A percentile compares a stretch with the other conserved stretches of the same genome.
Conservation (phyloP, 2,329 filamentous ascomycete genomes). For the Ophiostoma angusticollis region DNA sequence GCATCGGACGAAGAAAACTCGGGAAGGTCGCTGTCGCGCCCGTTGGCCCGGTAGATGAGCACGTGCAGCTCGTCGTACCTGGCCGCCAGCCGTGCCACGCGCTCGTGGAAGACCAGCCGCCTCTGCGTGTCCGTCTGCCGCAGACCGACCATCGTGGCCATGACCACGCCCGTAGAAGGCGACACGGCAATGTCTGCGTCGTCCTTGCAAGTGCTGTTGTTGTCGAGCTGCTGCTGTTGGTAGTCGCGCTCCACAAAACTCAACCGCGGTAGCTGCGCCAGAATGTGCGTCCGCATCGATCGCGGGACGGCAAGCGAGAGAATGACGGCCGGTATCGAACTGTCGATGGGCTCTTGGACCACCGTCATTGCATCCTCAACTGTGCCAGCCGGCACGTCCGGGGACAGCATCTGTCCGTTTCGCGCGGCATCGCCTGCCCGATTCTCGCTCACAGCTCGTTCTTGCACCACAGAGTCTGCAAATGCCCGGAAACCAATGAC, state of each 20-base stretch:
- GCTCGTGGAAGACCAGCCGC: neutral
- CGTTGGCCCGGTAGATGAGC: conserved; percentile 45
- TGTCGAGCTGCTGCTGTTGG: neutral
- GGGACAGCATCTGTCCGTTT: too few species aligned
- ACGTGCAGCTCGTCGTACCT: conserved; percentile 58
- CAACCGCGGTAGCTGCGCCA: conserved; percentile 16
- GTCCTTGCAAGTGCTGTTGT: too few species aligned
- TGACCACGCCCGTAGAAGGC: conserved; percentile 52
- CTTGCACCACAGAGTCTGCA: too few species aligned
- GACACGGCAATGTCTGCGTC: conserved; percentile 60
- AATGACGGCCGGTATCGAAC: conserved; percentile 15
- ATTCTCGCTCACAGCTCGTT: too few species aligned
- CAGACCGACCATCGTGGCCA: conserved; percentile 58
- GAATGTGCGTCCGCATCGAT: conserved; percentile 11
- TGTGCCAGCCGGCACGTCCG: neutral
- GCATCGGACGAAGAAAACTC: conserved; percentile 27
- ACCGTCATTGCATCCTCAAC: neutral
- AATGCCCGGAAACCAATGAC: conserved; percentile 2
- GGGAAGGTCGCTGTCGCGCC: conserved; percentile 21
- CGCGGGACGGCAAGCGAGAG: conserved; percentile 16
- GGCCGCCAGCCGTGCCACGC: conserved; percentile 26
- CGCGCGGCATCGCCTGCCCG: too few species aligned
- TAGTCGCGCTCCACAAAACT: conserved; percentile 20
- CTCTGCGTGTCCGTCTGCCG: conserved; percentile 37
- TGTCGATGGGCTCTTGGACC: neutral